Base-by-base conservation (phyloP, 805 yeast species). In the Candida vartiovaarae region DNA sequence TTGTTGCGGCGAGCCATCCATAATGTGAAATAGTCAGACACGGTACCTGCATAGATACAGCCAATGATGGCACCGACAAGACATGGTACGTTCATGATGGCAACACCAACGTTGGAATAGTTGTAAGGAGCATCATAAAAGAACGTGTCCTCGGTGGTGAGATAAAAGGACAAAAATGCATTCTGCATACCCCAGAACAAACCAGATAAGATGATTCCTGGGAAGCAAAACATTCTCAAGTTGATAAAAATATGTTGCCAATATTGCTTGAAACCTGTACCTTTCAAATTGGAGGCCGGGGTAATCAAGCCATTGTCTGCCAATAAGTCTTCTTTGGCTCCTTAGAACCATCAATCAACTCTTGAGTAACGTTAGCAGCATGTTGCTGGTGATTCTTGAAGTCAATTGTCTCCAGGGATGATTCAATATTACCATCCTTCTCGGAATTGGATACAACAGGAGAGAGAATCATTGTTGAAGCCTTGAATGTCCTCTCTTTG, bases 181-280 rank as follows among this genome's bases (percentile, higher is more conserved):
- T 82, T 88, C 60, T 84, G 91, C 45, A 79, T 68, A 37, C 91
- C 91, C 91, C 91, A 84, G 50, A 83, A 76, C n/a, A 80, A 47
- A 40, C 87, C 86, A 2, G 84, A 77, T 25, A 77, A 64, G 53
- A 81, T 64, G 10, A 78, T 81, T 2, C 85, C 83, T 3, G 86
- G 86, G 56, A 78, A 78, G 50, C 68, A 66, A 50, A 80, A 77
- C 57, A 80, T 81, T 50, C 77, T 70, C 48, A 78, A 60, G 59
- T 75, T 74, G 47, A 71, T 55, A 11, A 62, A 44, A 28, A 84
- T 63, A 40, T 82, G 74, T 44, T 67, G 59, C 50, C 74, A 51
- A 57, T 84, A 84, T 57, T 84, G 90, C 55, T 74, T 76, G 62
- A 82, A 57, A 2, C 91, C 91, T 25, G 55, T 62, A 0, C 91